Percentiles rank a stretch among this genome's conserved stretches.
Evolutionary conservation across 768 basidiomycete genomes (phyloP).

Genomic region (Mrakia hoshinonis): DNA sequence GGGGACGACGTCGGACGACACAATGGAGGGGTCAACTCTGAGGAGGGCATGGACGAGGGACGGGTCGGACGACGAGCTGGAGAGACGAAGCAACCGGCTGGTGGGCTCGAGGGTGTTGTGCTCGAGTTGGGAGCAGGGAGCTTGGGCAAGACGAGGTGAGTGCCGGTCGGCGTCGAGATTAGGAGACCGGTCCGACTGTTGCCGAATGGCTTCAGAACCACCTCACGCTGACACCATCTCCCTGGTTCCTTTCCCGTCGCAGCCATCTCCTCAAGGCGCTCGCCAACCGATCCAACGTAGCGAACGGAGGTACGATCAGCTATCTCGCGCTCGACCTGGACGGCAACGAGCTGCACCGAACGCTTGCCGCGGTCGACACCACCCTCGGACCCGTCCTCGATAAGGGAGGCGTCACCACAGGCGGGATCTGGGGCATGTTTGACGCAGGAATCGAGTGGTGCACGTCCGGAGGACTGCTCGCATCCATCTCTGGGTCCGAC

Average conservation of each 20-base stretch:
- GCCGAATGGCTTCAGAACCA: neutral
- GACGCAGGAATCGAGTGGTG: conserved; percentile 78
- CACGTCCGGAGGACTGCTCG: conserved; percentile 45
- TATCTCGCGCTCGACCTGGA: conserved; percentile 94
- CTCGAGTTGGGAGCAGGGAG: conserved; percentile 28
- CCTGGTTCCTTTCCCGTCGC: conserved; percentile 49
- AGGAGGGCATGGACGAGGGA: conserved; percentile 34
- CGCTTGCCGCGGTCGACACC: conserved; percentile 59
- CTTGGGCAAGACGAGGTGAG: conserved; percentile 25
- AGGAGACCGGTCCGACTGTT: neutral
- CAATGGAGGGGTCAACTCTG: conserved; percentile 44
- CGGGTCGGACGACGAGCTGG: neutral
- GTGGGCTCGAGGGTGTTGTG: conserved; percentile 18
- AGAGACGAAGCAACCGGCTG: neutral
- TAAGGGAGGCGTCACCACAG: conserved; percentile 61
- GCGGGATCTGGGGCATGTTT: conserved; percentile 86
- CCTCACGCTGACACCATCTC: conserved; percentile 12
- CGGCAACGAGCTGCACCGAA: conserved; percentile 70
- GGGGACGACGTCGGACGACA: conserved; percentile 45
- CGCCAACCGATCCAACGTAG: conserved; percentile 40
- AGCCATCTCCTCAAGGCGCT: conserved; percentile 69
- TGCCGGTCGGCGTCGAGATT: neutral
- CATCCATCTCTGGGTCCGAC: neutral
- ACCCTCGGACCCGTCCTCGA: conserved; percentile 49
- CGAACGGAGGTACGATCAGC: conserved; percentile 46